phyloP scores from a whole-genome alignment of 768 basidiomycete genomes.

The Gymnopilus dilepis region DNA sequence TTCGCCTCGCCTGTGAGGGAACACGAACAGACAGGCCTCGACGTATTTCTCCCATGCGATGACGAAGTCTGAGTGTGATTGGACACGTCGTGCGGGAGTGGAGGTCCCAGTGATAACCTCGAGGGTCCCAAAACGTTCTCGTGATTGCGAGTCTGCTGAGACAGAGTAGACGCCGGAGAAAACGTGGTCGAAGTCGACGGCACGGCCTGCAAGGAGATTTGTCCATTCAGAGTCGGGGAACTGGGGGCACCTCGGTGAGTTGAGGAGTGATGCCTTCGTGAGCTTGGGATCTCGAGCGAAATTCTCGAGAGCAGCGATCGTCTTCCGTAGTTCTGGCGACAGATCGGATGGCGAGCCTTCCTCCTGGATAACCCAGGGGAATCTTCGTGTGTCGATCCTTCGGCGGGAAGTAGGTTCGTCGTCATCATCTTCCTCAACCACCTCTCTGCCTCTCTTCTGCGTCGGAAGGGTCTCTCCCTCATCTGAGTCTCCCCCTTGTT shows the following conservation, averaged over 20 bases:
- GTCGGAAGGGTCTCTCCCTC: neutral
- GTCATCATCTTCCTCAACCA: neutral
- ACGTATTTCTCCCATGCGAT: conserved; percentile 24
- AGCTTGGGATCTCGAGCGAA: conserved; percentile 17
- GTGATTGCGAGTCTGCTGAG: neutral
- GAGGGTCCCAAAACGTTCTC: conserved; percentile 1
- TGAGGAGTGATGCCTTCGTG: conserved; percentile 20
- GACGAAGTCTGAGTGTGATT: conserved; percentile 25
- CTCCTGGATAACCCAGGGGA: conserved; percentile 13
- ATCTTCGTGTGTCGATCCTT: neutral
- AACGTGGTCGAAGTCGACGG: conserved; percentile 30
- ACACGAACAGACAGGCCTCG: conserved; percentile 26
- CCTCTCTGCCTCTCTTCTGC: neutral
- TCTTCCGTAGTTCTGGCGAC: conserved; percentile 16
- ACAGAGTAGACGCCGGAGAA: no score
- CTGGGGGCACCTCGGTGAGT: conserved; percentile 16
- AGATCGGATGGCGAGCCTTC: neutral
- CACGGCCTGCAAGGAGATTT: conserved; percentile 25
- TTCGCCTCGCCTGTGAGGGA: conserved; percentile 29
- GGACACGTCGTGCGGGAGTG: conserved; percentile 16
- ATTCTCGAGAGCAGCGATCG: conserved; percentile 16
- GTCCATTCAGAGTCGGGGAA: conserved; percentile 33
- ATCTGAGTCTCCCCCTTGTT: neutral
- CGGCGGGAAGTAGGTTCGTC: neutral
- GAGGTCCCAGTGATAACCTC: conserved; percentile 9